Evolutionary conservation across 23 red algal genomes (phyloP).

Genomic region (Gracilaria domingensis): DNA sequence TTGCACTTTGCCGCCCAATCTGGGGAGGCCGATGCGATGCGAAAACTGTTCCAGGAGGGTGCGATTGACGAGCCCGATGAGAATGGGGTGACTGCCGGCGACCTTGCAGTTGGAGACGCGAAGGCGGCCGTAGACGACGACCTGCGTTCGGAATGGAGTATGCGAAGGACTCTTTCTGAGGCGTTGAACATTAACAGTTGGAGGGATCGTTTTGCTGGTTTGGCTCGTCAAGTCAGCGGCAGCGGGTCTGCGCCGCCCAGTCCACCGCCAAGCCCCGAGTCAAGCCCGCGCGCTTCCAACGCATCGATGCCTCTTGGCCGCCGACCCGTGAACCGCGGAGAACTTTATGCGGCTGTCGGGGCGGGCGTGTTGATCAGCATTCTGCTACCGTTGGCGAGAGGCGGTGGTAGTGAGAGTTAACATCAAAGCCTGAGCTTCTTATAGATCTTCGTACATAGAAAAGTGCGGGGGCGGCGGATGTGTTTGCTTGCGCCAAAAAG

Average conservation of each 20-base stretch:
- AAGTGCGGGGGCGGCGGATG: too few species aligned
- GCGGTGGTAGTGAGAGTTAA: not conserved
- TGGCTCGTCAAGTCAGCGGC: not conserved
- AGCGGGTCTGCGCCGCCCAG: not conserved
- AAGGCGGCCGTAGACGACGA: not conserved
- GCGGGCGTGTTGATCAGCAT: constrained; percentile 34
- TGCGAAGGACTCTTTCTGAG: not conserved
- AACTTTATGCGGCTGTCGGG: constrained; percentile 53
- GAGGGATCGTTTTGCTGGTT: not conserved
- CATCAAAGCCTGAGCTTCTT: not conserved
- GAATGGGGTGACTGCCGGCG: constrained; percentile 9
- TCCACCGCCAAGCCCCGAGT: constrained; percentile 1
- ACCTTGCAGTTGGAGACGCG: not conserved
- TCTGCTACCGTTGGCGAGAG: constrained; percentile 37
- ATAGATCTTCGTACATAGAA: too few species aligned
- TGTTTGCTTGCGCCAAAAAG: too few species aligned
- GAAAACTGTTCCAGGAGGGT: constrained; percentile 7
- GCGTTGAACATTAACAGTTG: not conserved
- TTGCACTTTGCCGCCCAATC: constrained; percentile 53
- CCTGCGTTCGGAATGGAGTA: not conserved
- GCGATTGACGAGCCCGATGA: constrained; percentile 16
- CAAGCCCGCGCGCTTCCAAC: not conserved
- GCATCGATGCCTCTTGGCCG: not conserved
- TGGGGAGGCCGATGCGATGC: not conserved
- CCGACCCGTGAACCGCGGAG: not conserved